A percentile compares a stretch with the other conserved stretches of the same genome.
These are phyloP conservation scores for Mallotus nudiflorus DNA, from an alignment of 345 rosid genomes.

Conservation along the genomic window DNA sequence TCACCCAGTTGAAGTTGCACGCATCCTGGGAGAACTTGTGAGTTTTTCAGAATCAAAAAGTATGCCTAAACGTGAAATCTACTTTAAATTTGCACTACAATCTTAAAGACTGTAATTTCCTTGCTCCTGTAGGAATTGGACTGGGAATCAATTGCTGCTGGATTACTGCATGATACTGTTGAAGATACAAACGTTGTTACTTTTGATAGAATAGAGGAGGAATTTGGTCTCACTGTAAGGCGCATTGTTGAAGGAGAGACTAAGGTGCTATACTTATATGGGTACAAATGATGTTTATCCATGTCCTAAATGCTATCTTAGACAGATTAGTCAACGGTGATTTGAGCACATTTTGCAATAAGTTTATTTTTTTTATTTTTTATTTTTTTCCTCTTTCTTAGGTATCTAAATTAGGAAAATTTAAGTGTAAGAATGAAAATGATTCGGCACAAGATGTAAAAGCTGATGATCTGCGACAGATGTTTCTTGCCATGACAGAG, in stretches of 20 bases:
- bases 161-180: slow-evolving; percentile 94
- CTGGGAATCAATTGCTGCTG: slow-evolving; percentile 98
- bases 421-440: slow-evolving; percentile 74
- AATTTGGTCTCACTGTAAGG: slow-evolving; percentile 86
- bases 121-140: slow-evolving; percentile 71
- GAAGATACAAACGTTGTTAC: slow-evolving; percentile 94
- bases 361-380: slow-evolving; percentile 3
- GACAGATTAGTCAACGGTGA: neutral
- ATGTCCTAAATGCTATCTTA: slow-evolving; percentile 3
- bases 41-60: slow-evolving; percentile 33
- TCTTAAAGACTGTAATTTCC: slow-evolving; percentile 25
- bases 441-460: slow-evolving; percentile 88
- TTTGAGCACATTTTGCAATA: slow-evolving; percentile 15
- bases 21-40: slow-evolving; percentile 96
- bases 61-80: slow-evolving; percentile 12
- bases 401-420: slow-evolving; percentile 96
- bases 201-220: slow-evolving; percentile 87
- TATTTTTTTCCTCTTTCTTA: no score
- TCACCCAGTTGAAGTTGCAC: slow-evolving; percentile 99
- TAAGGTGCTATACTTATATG: slow-evolving; percentile 56
- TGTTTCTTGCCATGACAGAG: slow-evolving; percentile 97
- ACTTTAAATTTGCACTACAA: slow-evolving; percentile 20
- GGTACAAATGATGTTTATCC: slow-evolving; percentile 11
- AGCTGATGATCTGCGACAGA: slow-evolving; percentile 98
- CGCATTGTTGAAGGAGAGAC: slow-evolving; percentile 99